phyloP scores from a whole-genome alignment of 163 green algal genomes.

The Prototheca wickerhamii region DNA sequence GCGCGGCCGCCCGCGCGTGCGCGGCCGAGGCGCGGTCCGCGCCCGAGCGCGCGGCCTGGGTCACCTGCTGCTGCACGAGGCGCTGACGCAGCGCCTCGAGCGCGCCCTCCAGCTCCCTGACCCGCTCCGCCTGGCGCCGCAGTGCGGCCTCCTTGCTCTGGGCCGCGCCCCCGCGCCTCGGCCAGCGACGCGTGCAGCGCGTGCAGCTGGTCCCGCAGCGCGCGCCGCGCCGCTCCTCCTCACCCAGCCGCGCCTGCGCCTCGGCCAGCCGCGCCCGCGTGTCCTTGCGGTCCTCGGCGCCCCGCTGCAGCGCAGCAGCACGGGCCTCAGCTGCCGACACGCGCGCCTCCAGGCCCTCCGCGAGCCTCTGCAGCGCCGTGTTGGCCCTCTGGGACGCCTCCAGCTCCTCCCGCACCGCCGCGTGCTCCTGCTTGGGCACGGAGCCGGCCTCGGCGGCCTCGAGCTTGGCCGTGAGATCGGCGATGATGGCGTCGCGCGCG shows the following conservation, averaged over 20 bases:
- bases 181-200: background rate
- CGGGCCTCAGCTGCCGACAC: background rate
- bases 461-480: background rate
- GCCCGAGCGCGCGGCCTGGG: no score
- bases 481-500: background rate
- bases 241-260: background rate
- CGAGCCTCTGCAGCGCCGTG: background rate
- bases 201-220: background rate
- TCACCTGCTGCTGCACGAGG: background rate
- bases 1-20: no score
- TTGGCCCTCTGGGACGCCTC: background rate
- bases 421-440: background rate
- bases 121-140: background rate
- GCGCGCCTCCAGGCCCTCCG: background rate
- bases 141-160: background rate
- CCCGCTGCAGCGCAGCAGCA: background rate
- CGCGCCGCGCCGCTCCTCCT: background rate
- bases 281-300: background rate
- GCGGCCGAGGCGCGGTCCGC: no score
- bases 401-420: background rate
- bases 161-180: background rate
- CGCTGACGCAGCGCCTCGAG: background rate
- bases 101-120: constrained; percentile 1
- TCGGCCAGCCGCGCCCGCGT: background rate
- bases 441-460: background rate